Percentiles rank a stretch among this genome's conserved stretches.
phyloP scores from a whole-genome alignment of 164 flowering plant species.

The Magnolia sinica region DNA sequence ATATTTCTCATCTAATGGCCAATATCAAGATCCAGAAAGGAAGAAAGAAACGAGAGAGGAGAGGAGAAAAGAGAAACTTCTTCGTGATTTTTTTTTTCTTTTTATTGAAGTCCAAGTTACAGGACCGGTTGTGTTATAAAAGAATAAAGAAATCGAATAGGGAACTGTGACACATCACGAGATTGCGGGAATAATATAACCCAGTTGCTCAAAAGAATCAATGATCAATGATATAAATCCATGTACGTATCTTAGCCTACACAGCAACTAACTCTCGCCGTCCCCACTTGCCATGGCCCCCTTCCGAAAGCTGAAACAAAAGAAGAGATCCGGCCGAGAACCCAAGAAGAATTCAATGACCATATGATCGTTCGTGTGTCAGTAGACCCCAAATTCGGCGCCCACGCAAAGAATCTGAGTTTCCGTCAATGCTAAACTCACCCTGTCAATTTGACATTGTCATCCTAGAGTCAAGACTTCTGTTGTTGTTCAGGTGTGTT shows the following conservation, averaged over 20 bases:
- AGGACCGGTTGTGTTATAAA: constrained; percentile 7
- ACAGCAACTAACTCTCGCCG: background rate
- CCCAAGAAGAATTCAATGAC: constrained; percentile 7
- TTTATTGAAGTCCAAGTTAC: background rate
- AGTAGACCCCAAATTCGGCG: constrained; percentile 14
- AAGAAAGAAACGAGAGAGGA: background rate
- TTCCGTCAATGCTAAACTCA: constrained; percentile 3
- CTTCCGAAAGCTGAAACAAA: background rate
- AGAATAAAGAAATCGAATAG: constrained; percentile 6
- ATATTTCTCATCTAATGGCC: background rate
- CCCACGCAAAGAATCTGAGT: constrained; percentile 17
- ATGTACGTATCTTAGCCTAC: constrained; percentile 3
- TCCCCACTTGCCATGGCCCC: constrained; percentile 1
- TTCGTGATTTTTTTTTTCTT: too few species aligned
- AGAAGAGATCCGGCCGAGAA: constrained; percentile 9
- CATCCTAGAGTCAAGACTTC: constrained; percentile 1
- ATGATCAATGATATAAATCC: background rate
- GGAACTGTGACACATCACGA: background rate
- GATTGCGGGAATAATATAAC: background rate
- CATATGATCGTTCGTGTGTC: background rate
- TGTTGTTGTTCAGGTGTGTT: background rate
- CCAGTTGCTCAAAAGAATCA: constrained; percentile 1
- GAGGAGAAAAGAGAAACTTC: too few species aligned
- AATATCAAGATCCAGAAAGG: background rate
- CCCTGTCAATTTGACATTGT: constrained; percentile 6